Conservation (phyloP, 2,329 filamentous ascomycete genomes). For the Diaporthe citrichinensis region DNA sequence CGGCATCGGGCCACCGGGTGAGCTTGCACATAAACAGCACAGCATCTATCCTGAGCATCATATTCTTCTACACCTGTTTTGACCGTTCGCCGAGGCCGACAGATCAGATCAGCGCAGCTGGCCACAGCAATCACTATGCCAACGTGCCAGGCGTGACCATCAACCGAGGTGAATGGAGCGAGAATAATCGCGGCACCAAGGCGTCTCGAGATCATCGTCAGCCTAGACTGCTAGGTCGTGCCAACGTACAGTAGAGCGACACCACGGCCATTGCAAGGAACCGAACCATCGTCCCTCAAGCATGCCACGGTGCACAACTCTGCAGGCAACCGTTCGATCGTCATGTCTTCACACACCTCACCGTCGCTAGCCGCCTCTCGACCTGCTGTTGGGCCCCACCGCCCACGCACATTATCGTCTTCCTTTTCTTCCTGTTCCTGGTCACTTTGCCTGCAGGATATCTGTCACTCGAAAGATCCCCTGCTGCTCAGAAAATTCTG, state of each 20-base stretch:
- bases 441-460: not conserved
- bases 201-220: constrained; percentile 6
- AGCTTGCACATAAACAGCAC: constrained; percentile 72
- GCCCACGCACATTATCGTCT: not conserved
- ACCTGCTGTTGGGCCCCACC: not conserved
- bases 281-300: not conserved
- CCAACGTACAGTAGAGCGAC: not conserved
- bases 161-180: constrained; percentile 3
- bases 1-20: constrained; percentile 76
- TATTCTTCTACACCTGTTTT: constrained; percentile 74
- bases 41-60: constrained; percentile 69
- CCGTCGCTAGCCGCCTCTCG: constrained; percentile 19
- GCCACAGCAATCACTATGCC: constrained; percentile 87
- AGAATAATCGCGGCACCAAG: constrained; percentile 6
- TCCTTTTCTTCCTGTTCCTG: not conserved
- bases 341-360: not conserved
- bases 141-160: constrained; percentile 64
- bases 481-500: not conserved
- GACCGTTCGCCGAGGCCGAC: constrained; percentile 83
- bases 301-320: not conserved
- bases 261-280: not conserved
- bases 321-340: constrained; percentile 3
- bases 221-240: constrained; percentile 10
- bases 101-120: constrained; percentile 89
- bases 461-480: constrained; percentile 1